Percentiles rank a stretch among this genome's conserved stretches.
Conservation (phyloP, 257 asterid species). For the Solanum verrucosum region DNA sequence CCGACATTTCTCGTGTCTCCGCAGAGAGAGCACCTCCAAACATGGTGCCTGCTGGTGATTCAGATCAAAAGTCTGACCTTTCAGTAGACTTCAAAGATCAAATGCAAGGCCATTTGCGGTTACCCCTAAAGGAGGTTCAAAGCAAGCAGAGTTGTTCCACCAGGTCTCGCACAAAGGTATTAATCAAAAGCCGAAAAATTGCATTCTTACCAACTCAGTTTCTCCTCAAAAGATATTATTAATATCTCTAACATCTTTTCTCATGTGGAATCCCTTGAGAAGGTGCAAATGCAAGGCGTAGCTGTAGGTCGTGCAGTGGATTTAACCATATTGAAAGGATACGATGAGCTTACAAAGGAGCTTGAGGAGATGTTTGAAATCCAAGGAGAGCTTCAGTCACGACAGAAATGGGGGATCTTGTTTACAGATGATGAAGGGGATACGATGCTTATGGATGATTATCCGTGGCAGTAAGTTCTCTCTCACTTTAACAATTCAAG, state of each 20-base stretch:
- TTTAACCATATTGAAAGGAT: conserved; percentile 61
- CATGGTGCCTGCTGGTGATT: conserved; percentile 36
- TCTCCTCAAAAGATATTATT: not conserved
- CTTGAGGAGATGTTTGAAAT: conserved; percentile 86
- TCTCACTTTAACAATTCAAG: not conserved
- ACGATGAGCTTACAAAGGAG: conserved; percentile 57
- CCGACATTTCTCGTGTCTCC: conserved; percentile 8
- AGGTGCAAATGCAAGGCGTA: conserved; percentile 99
- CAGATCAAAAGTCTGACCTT: conserved; percentile 59
- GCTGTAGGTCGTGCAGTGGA: conserved; percentile 96
- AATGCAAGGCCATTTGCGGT: conserved; percentile 32
- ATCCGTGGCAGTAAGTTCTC: conserved; percentile 93
- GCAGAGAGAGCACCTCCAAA: conserved; percentile 25
- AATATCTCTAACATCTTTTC: not conserved
- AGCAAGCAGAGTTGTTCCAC: conserved; percentile 45
- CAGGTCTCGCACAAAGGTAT: conserved; percentile 93
- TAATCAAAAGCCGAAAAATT: not conserved
- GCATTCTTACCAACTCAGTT: not conserved
- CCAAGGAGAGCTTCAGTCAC: conserved; percentile 58
- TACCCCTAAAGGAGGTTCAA: conserved; percentile 48
- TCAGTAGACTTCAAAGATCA: conserved; percentile 42
- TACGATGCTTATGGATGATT: conserved; percentile 91
- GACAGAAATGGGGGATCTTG: conserved; percentile 76
- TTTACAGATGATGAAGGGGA: conserved; percentile 94
- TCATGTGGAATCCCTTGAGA: conserved; percentile 7